Base-by-base conservation (phyloP, 2,329 filamentous ascomycete genomes). In the Zarea fungicola region DNA sequence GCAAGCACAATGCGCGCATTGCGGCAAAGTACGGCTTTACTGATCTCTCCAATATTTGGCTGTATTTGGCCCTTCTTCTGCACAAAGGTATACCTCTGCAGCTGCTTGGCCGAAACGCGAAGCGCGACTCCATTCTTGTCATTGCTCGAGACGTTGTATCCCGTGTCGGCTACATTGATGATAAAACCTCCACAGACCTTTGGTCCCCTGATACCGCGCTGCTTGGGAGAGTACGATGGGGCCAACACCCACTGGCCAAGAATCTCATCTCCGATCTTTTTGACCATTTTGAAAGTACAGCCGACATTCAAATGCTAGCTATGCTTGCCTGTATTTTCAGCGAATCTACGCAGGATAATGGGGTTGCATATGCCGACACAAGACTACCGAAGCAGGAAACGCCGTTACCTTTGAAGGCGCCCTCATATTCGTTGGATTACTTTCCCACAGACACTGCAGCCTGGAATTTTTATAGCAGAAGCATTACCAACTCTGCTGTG, bases 21-120 rank as follows among this genome's bases (percentile, higher is more conserved):
- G 91, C 92, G 8, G 76, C 82, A 56, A 83, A 81, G 54, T 77
- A 85, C 56, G 87, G 85, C 5, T 78, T 81, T 54, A 65, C 74
- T 13, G 88, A 96, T 54, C 68, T 95, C 25, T 84, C 86, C 22
- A 81, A 89, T 56, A 80, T 95, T 6, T 99, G 93, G 93, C 81
- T 80, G 42, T 85, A 96, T 55, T 75, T 89, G 48, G 84, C 81
- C 16, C 72, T 96, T 50, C 74, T 97, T 6, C 71, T 97, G 39
- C 82, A 83, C 55, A 86, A 87, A 56, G 82, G 89, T 37, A 83
- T 91, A 23, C 87, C 86, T 1, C 70, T 92, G 4, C 77, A 85
- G 56, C 69, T 88, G 22, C 67, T 85, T 36, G 71, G 75, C 4
- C 74, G 77, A 49, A 68, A 74, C 25, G 71, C 76, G 53, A 70